These are phyloP conservation scores for Salix koriyanagi DNA, from an alignment of 345 rosid species.

Conservation along the genomic window DNA sequence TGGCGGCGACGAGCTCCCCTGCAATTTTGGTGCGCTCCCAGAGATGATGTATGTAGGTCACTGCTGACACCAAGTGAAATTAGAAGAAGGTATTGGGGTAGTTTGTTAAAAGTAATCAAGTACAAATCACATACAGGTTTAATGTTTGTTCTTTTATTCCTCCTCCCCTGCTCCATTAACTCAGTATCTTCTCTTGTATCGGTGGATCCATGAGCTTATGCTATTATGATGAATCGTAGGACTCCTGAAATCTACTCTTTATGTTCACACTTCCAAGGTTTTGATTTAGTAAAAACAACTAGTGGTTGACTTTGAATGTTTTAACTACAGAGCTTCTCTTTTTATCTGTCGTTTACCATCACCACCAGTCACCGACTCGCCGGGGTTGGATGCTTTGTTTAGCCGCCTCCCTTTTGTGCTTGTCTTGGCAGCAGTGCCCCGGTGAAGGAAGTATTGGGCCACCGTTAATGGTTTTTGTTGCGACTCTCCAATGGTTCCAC, in stretches of 20 bases:
- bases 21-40: constrained; percentile 14
- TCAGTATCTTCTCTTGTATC: background rate
- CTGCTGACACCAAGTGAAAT: constrained; percentile 1
- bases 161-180: background rate
- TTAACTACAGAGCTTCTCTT: too few relatives aligned
- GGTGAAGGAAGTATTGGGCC: too few relatives aligned
- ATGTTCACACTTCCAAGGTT: background rate
- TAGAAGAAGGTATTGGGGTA: background rate
- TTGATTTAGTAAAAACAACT: too few relatives aligned
- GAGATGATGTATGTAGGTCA: constrained; percentile 3
- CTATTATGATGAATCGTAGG: background rate
- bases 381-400: too few relatives aligned
- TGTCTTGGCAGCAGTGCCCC: too few relatives aligned
- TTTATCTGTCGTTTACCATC: too few relatives aligned
- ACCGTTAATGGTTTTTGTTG: too few relatives aligned
- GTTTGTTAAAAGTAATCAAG: background rate
- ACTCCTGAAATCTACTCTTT: background rate
- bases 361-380: too few relatives aligned
- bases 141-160: background rate
- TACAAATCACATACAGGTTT: background rate
- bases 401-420: too few relatives aligned
- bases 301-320: too few relatives aligned
- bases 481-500: too few relatives aligned
- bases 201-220: background rate
- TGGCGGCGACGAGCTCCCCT: constrained; percentile 6